Base-by-base conservation (phyloP, 257 asterid genomes). In the Nicotiana paniculata region DNA sequence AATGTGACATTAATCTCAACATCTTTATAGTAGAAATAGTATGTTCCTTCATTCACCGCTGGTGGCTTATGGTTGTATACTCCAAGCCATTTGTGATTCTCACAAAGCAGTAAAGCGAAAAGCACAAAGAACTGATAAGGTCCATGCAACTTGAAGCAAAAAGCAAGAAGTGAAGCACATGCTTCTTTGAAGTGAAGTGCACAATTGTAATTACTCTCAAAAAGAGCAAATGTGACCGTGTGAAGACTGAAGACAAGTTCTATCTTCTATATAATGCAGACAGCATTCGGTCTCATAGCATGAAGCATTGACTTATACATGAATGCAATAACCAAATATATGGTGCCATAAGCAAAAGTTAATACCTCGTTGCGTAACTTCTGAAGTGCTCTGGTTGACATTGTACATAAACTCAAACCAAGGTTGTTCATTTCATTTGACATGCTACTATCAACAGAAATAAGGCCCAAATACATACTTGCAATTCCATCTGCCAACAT, bases 391-490 rank as follows among this genome's bases (percentile, higher is more conserved):
- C 91, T 79, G 72, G 90, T 89, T 33, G 91, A 89, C 82, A 89
- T 78, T 28, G 86, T 68, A 84, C 91, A 89, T 79, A 86, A 85
- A 82, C 80, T 83, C 78, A 82, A 77, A 82, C 83, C 90, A 80
- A 89, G 87, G 78, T 81, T 69, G 82, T 80, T 85, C 83, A 87
- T 83, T 77, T 89, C 91, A 80, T 77, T 77, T 77, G 87, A 80
- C 78, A 91, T 64, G 91, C 94, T 88, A 88, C 97, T 86, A 82
- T 95, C 99, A 74, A 95, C 95, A 51, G 99, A 95, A 87, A 95
- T 90, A 85, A 93, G 99, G 91, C 93, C 98, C 91, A 95, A 88
- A 81, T 95, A 93, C 93, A 89, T 93, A 91, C 93, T 88, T 62
- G 98, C 97, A 83, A 92, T 87, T 76, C 97, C 98, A 89, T 95